Percentiles rank a stretch among this genome's conserved stretches.
phyloP scores from a whole-genome alignment of 164 flowering plant species.

The Piper longum region DNA sequence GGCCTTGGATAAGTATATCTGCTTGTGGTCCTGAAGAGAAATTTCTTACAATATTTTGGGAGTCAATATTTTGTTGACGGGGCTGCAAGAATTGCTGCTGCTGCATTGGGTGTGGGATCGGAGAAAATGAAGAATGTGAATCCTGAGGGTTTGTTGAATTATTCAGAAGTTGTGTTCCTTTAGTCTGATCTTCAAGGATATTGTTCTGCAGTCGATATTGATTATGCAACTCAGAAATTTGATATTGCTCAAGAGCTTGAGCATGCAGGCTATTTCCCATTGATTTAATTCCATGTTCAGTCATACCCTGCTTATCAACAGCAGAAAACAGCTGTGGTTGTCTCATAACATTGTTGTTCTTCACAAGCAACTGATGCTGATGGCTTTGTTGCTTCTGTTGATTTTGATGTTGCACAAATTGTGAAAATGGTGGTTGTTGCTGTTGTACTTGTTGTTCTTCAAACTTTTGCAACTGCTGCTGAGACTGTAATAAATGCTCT shows the following conservation, averaged over 20 bases:
- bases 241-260: constrained; percentile 43
- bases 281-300: constrained; percentile 40
- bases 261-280: constrained; percentile 32
- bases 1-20: constrained; percentile 32
- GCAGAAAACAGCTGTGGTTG: constrained; percentile 45
- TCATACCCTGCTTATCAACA: constrained; percentile 31
- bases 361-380: constrained; percentile 31
- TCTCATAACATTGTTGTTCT: constrained; percentile 30
- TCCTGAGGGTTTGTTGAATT: constrained; percentile 31
- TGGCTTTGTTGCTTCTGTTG: constrained; percentile 49
- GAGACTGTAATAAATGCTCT: constrained; percentile 32
- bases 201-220: constrained; percentile 43
- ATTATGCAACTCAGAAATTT: constrained; percentile 44
- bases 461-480: constrained; percentile 29
- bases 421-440: constrained; percentile 27
- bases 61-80: constrained; percentile 27
- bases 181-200: constrained; percentile 24
- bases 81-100: constrained; percentile 29
- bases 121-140: constrained; percentile 24
- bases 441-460: constrained; percentile 29
- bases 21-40: constrained; percentile 38
- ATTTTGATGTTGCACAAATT: constrained; percentile 32
- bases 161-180: constrained; percentile 23
- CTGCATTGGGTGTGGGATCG: constrained; percentile 41
- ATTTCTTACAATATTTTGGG: constrained; percentile 32